phyloP scores from a whole-genome alignment of 1,284 basidiomycete genomes.

The Takashimella koratensis region DNA sequence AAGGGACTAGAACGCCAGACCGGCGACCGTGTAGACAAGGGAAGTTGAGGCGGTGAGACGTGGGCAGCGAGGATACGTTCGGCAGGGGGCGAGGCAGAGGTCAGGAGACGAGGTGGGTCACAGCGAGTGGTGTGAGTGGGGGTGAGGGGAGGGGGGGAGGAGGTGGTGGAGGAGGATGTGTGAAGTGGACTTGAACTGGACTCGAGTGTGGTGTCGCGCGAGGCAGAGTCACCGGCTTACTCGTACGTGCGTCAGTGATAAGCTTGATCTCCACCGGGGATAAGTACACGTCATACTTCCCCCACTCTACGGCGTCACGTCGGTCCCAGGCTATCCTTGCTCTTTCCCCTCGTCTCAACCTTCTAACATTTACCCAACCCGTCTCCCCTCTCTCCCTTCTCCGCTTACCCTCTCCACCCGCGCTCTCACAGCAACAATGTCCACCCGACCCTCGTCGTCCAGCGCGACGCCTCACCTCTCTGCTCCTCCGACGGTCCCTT shows the following conservation, averaged over 20 bases:
- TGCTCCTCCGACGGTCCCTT: constrained; percentile 35
- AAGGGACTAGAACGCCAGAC: too few species aligned
- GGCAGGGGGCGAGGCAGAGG: too few species aligned
- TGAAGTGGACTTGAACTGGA: too few species aligned
- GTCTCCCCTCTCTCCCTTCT: too few species aligned
- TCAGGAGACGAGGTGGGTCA: too few species aligned
- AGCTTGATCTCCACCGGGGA: neutral
- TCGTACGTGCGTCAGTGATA: too few species aligned
- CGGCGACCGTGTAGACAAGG: too few species aligned
- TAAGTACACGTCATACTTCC: neutral
- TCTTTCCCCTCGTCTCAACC: neutral
- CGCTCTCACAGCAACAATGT: constrained; percentile 25
- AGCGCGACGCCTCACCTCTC: constrained; percentile 28
- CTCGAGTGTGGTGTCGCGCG: too few species aligned
- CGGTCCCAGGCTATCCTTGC: neutral
- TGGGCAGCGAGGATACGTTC: too few species aligned
- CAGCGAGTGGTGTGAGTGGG: neutral
- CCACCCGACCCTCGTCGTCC: constrained; percentile 33
- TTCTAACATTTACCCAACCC: neutral
- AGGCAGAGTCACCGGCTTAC: too few species aligned
- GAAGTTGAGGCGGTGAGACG: too few species aligned
- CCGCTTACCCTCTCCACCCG: neutral
- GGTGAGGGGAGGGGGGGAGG: neutral
- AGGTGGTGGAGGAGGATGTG: neutral
- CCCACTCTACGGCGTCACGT: constrained; percentile 3